Evolutionary conservation across 2,329 filamentous ascomycete species (phyloP).

Genomic region (Ophiocordyceps unilateralis): DNA sequence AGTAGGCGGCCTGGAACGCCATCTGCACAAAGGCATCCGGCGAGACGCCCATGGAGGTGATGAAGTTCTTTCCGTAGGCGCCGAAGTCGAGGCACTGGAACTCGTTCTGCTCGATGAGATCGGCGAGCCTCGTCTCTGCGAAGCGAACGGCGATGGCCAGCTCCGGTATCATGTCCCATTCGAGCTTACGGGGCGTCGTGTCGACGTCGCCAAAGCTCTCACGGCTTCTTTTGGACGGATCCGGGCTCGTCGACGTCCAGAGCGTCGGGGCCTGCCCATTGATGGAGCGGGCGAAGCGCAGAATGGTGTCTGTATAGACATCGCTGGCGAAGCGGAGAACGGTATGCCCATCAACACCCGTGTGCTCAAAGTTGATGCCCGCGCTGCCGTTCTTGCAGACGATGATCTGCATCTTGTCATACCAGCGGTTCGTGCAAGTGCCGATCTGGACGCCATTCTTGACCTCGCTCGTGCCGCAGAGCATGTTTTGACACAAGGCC

Average conservation of each 20-base stretch:
- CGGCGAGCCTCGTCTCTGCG: slow-evolving; percentile 82
- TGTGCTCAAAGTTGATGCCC: slow-evolving; percentile 98
- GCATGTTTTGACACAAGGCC: slow-evolving; percentile 94
- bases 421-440: slow-evolving; percentile 97
- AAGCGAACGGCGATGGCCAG: slow-evolving; percentile 83
- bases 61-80: slow-evolving; percentile 91
- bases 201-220: slow-evolving; percentile 84
- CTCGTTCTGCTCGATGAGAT: slow-evolving; percentile 92
- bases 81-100: slow-evolving; percentile 82
- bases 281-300: slow-evolving; percentile 87
- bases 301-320: slow-evolving; percentile 91
- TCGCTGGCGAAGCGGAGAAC: slow-evolving; percentile 93
- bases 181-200: slow-evolving; percentile 86
- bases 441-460: slow-evolving; percentile 90
- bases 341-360: slow-evolving; percentile 92
- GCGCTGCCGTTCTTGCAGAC: slow-evolving; percentile 98
- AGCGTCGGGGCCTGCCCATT: slow-evolving; percentile 83
- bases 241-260: slow-evolving; percentile 80
- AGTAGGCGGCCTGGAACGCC: slow-evolving; percentile 97
- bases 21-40: slow-evolving; percentile 97
- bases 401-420: slow-evolving; percentile 97
- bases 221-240: slow-evolving; percentile 82
- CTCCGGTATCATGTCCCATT: slow-evolving; percentile 95
- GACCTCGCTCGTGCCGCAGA: slow-evolving; percentile 84
- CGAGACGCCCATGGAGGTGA: slow-evolving; percentile 91